phyloP scores from a whole-genome alignment of 2,329 filamentous ascomycete species.

The Zymoseptoria passerinii region DNA sequence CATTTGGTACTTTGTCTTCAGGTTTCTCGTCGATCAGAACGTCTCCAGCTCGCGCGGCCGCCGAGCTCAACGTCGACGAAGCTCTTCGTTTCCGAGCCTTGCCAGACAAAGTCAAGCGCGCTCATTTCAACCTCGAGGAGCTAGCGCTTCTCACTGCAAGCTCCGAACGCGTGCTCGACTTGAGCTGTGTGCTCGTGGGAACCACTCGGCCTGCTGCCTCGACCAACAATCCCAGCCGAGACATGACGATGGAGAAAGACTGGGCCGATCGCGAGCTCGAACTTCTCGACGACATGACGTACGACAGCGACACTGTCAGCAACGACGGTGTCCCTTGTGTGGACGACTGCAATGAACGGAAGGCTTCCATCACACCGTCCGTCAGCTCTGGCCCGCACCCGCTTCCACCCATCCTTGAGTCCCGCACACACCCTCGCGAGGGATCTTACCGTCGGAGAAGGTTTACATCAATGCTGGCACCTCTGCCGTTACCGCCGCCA shows the following conservation, averaged over 20 bases:
- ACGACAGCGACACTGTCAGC: not conserved
- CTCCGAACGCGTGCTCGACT: slow-evolving; percentile 35
- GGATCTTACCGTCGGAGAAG: slow-evolving; percentile 12
- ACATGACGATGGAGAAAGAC: slow-evolving; percentile 10
- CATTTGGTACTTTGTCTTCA: slow-evolving; percentile 5
- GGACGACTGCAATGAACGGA: not conserved
- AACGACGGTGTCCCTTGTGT: not conserved
- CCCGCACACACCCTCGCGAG: slow-evolving; percentile 1
- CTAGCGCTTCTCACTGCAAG: slow-evolving; percentile 52
- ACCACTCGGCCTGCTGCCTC: not conserved
- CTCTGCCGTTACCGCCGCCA: slow-evolving; percentile 24
- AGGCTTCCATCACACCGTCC: not conserved
- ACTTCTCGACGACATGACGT: not conserved
- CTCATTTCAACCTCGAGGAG: slow-evolving; percentile 64
- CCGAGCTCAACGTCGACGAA: slow-evolving; percentile 23
- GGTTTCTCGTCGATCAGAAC: slow-evolving; percentile 6
- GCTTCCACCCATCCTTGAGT: not conserved
- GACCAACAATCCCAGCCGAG: slow-evolving; percentile 2
- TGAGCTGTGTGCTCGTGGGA: not conserved
- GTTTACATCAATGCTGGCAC: slow-evolving; percentile 10
- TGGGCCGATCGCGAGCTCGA: slow-evolving; percentile 10
- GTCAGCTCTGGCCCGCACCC: not conserved
- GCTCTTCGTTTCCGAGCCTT: slow-evolving; percentile 56
- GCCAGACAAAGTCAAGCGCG: slow-evolving; percentile 63
- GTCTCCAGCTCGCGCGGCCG: slow-evolving; percentile 13